Percentiles rank a stretch among this genome's conserved stretches.
Evolutionary conservation across 441 rosid genomes (phyloP).

Genomic region (Mallotus japonicus): DNA sequence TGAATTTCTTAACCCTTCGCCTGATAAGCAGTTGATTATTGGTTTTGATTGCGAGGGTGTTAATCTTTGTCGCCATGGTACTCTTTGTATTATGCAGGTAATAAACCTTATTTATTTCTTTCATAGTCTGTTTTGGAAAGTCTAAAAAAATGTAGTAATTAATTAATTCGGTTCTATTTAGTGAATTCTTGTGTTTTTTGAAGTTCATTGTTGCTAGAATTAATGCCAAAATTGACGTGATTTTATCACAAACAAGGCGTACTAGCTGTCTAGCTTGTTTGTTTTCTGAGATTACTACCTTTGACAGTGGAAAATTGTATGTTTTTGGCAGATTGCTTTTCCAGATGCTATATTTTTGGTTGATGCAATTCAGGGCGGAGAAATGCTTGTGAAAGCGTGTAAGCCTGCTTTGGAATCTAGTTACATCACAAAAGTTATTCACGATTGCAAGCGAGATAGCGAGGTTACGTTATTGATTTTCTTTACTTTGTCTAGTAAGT

Average conservation of each 20-base stretch:
- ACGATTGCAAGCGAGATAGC: constrained; percentile 97
- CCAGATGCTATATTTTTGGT: constrained; percentile 85
- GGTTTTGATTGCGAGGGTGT: constrained; percentile 97
- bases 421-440: constrained; percentile 86
- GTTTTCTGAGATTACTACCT: not conserved
- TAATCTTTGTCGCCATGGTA: constrained; percentile 77
- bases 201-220: too few relatives aligned
- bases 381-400: constrained; percentile 69
- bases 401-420: constrained; percentile 96
- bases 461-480: constrained; percentile 63
- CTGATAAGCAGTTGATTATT: constrained; percentile 54
- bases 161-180: too few relatives aligned
- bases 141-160: too few relatives aligned
- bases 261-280: too few relatives aligned
- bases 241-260: not conserved
- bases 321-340: constrained; percentile 83
- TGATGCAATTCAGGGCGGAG: constrained; percentile 79
- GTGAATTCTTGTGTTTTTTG: too few relatives aligned
- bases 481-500: constrained; percentile 21
- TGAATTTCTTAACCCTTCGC: constrained; percentile 71
- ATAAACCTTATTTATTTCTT: constrained; percentile 5
- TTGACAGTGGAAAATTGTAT: not conserved
- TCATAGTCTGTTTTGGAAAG: too few relatives aligned
- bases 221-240: too few relatives aligned
- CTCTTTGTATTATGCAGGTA: constrained; percentile 92